Evolutionary conservation across 306 rosid species (phyloP).

Genomic region (Gastrolobium villosum): DNA sequence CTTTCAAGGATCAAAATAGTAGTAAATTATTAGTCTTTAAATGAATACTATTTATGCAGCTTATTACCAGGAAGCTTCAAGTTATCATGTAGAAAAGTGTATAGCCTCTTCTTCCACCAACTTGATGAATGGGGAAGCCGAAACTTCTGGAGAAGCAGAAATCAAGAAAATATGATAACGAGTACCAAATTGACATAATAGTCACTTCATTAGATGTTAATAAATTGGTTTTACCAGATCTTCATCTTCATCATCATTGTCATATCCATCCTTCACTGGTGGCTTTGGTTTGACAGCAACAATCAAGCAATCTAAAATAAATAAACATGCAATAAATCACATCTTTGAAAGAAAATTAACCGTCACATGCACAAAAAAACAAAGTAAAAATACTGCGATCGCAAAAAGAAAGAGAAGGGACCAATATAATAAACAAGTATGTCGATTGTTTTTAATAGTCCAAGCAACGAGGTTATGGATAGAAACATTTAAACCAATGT

Average conservation of each 20-base stretch:
- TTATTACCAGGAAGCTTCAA: constrained; percentile 88
- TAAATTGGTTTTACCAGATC: constrained; percentile 73
- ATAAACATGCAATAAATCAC: constrained; percentile 28
- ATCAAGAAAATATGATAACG: constrained; percentile 39
- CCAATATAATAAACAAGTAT: constrained; percentile 10
- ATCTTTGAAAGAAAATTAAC: constrained; percentile 37
- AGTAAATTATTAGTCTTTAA: not conserved
- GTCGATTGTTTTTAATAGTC: constrained; percentile 10
- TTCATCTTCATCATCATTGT: constrained; percentile 77
- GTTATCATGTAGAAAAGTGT: constrained; percentile 80
- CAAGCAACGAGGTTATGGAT: not conserved
- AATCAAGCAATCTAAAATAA: constrained; percentile 72
- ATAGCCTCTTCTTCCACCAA: constrained; percentile 81
- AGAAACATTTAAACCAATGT: not conserved
- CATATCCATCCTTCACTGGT: constrained; percentile 72
- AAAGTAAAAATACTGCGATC: not conserved
- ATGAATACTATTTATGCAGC: constrained; percentile 40
- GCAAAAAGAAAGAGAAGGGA: constrained; percentile 23
- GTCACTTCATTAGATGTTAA: constrained; percentile 35
- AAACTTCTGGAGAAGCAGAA: constrained; percentile 71
- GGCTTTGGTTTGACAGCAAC: constrained; percentile 97
- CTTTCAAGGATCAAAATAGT: constrained; percentile 17
- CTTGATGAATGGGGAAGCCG: constrained; percentile 88
- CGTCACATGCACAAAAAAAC: not conserved
- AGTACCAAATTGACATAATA: constrained; percentile 16